phyloP scores from a whole-genome alignment of 1,284 basidiomycete species.

The Amylostereum areolatum region DNA sequence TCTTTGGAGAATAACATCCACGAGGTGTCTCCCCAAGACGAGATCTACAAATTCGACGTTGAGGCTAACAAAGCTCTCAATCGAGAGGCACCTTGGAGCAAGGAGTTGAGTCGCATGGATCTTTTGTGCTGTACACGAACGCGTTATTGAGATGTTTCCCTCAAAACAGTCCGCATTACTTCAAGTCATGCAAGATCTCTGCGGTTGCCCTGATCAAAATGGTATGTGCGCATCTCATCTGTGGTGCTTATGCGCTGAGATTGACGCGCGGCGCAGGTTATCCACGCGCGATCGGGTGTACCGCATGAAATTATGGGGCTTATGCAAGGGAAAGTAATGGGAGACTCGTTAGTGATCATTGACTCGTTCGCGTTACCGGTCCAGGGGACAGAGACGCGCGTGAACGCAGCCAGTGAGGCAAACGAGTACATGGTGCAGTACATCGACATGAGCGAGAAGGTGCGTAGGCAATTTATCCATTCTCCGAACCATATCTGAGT shows the following conservation, averaged over 20 bases:
- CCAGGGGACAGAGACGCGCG: conserved; percentile 97
- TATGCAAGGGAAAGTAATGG: conserved; percentile 96
- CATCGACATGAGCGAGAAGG: conserved; percentile 73
- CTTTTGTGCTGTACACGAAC: too few species aligned
- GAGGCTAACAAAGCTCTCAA: conserved; percentile 71
- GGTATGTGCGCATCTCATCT: conserved; percentile 41
- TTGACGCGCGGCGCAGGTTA: conserved; percentile 56
- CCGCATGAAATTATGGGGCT: conserved; percentile 99
- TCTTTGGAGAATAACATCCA: conserved; percentile 77
- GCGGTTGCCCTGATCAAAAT: conserved; percentile 97
- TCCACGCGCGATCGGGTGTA: conserved; percentile 95
- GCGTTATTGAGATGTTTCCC: too few species aligned
- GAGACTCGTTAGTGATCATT: conserved; percentile 84
- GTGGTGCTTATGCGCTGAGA: too few species aligned
- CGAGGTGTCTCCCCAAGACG: conserved; percentile 67
- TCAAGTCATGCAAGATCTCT: conserved; percentile 92
- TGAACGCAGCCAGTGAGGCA: conserved; percentile 94
- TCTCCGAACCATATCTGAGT: neutral
- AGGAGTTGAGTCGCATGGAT: too few species aligned
- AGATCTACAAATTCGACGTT: conserved; percentile 76
- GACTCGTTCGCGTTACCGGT: conserved; percentile 97
- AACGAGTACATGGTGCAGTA: conserved; percentile 99
- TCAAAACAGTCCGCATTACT: conserved; percentile 83
- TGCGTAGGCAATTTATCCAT: conserved; percentile 27
- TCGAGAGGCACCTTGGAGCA: conserved; percentile 76